Evolutionary conservation across 192 early-diverging fungal genomes (phyloP).

Genomic region (Coemansia sp.): DNA sequence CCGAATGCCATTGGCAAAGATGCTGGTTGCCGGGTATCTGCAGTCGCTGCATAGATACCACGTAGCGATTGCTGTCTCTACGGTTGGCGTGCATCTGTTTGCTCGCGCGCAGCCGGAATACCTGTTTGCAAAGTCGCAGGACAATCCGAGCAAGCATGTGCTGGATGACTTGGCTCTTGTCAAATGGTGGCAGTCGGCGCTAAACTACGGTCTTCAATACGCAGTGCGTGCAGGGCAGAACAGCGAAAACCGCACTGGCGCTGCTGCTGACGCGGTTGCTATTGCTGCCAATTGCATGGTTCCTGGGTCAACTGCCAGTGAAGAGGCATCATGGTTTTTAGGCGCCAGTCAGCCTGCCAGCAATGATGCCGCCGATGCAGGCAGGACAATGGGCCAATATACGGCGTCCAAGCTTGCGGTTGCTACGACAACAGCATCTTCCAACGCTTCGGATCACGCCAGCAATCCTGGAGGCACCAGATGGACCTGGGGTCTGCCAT

Average conservation of each 20-base stretch:
- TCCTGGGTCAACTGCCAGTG: constrained; percentile 26
- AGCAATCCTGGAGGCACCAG: not conserved
- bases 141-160: constrained; percentile 62
- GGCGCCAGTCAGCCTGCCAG: constrained; percentile 5
- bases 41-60: constrained; percentile 29
- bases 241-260: not conserved
- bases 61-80: constrained; percentile 5
- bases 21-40: constrained; percentile 42
- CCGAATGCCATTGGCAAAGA: constrained; percentile 25
- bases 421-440: not conserved
- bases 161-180: constrained; percentile 65
- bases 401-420: not conserved
- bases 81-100: constrained; percentile 61
- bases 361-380: not conserved
- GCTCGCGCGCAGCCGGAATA: constrained; percentile 85
- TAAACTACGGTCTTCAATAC: constrained; percentile 24
- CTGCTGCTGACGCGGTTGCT: constrained; percentile 4
- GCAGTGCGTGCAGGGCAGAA: constrained; percentile 6
- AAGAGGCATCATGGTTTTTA: constrained; percentile 24
- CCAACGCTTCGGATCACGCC: not conserved
- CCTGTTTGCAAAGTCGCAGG: constrained; percentile 68
- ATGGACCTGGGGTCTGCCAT: constrained; percentile 48
- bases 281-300: constrained; percentile 27
- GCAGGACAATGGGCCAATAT: not conserved
- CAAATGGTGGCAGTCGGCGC: constrained; percentile 71